Percentiles rank a stretch among this genome's conserved stretches.
Conservation (phyloP, 169 alveolate genomes). For the Perkinsus olseni region DNA sequence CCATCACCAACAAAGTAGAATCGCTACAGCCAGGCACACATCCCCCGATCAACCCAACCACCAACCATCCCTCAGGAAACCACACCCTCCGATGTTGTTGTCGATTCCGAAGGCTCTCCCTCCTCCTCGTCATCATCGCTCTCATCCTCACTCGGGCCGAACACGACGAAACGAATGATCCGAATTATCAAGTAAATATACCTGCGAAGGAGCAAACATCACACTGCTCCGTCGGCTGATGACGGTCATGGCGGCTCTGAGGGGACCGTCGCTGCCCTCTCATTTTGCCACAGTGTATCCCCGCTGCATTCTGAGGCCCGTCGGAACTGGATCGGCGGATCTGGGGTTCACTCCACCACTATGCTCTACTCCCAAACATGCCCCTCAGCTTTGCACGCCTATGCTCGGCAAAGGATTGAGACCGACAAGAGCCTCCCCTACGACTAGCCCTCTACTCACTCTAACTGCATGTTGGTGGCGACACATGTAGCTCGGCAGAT, state of each 20-base stretch:
- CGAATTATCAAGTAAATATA: not conserved
- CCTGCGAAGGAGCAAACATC: not conserved
- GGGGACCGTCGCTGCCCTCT: too few relatives aligned
- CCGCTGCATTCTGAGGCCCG: too few relatives aligned
- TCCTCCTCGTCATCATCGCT: not conserved
- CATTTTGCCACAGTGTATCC: too few relatives aligned
- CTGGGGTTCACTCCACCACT: too few relatives aligned
- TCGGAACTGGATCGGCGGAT: too few relatives aligned
- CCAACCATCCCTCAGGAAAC: not conserved
- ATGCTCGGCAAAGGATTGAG: too few relatives aligned
- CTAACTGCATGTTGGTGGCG: not conserved
- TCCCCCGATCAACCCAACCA: not conserved
- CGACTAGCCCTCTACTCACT: not conserved
- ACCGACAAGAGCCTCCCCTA: too few relatives aligned
- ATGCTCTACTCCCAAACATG: too few relatives aligned
- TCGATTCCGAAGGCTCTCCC: not conserved
- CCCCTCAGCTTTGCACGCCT: too few relatives aligned
- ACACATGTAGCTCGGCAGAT: not conserved
- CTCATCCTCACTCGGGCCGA: not conserved
- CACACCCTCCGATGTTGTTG: not conserved
- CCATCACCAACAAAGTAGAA: not conserved
- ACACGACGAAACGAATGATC: not conserved
- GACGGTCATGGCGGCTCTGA: too few relatives aligned
- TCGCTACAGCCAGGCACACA: not conserved
- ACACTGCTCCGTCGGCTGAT: too few relatives aligned